Evolutionary conservation across 306 rosid species (phyloP).

Genomic region (Casuarina glauca): DNA sequence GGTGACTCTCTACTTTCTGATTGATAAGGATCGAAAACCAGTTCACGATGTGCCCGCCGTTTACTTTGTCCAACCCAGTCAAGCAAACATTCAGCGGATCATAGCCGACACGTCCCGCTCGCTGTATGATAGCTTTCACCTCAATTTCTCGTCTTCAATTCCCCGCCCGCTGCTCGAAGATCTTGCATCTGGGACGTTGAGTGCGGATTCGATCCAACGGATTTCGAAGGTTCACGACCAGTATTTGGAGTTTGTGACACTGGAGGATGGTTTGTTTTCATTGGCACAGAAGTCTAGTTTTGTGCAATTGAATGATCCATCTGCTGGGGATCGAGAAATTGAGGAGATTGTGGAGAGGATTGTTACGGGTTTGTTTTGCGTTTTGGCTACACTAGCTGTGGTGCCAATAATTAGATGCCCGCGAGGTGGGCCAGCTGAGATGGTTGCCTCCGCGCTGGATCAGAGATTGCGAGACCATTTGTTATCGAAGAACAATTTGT

Average conservation of each 20-base stretch:
- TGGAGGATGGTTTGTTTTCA: constrained; percentile 84
- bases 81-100: constrained; percentile 65
- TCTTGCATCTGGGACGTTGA: constrained; percentile 77
- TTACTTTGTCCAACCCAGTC: constrained; percentile 79
- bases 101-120: constrained; percentile 69
- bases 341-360: constrained; percentile 84
- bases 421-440: constrained; percentile 90
- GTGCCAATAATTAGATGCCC: constrained; percentile 87
- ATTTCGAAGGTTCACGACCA: constrained; percentile 93
- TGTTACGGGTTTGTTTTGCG: constrained; percentile 76
- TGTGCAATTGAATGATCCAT: constrained; percentile 85
- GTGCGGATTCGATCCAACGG: constrained; percentile 65
- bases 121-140: constrained; percentile 68
- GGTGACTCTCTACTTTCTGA: constrained; percentile 81
- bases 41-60: constrained; percentile 93
- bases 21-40: constrained; percentile 89
- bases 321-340: constrained; percentile 89
- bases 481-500: constrained; percentile 82
- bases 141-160: constrained; percentile 79
- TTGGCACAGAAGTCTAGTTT: constrained; percentile 70
- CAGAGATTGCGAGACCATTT: constrained; percentile 89
- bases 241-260: constrained; percentile 84
- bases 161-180: constrained; percentile 93
- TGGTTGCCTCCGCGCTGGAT: constrained; percentile 92
- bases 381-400: constrained; percentile 81